A percentile compares a stretch with the other conserved stretches of the same genome.
phyloP scores from a whole-genome alignment of 116 monocot species.

The Iris pallida region DNA sequence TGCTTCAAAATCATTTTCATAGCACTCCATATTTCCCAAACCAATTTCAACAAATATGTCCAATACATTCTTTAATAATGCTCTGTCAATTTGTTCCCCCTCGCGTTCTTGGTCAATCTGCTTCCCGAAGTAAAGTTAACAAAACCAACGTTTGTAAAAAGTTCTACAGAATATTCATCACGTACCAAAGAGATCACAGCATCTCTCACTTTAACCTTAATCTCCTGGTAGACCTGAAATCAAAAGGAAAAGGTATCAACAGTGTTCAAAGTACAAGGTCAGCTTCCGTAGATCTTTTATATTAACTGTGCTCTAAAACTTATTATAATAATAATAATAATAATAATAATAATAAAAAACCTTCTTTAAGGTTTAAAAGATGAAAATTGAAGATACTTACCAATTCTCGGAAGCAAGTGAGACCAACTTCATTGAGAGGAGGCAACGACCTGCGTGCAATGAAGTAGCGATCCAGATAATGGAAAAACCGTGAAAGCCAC shows the following conservation, averaged over 20 bases:
- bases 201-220: slow-evolving; percentile 56
- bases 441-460: slow-evolving; percentile 57
- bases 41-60: slow-evolving; percentile 85
- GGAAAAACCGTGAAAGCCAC: slow-evolving; percentile 46
- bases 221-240: slow-evolving; percentile 50
- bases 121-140: slow-evolving; percentile 12
- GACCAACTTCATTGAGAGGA: slow-evolving; percentile 65
- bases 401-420: slow-evolving; percentile 51
- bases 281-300: too few species aligned
- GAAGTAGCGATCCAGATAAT: slow-evolving; percentile 48
- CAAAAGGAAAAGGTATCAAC: background rate
- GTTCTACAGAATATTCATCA: background rate
- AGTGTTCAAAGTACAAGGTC: too few species aligned
- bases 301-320: too few species aligned
- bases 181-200: slow-evolving; percentile 69
- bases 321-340: too few species aligned
- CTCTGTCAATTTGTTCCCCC: slow-evolving; percentile 70
- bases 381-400: slow-evolving; percentile 22
- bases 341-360: too few species aligned
- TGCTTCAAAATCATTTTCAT: slow-evolving; percentile 71
- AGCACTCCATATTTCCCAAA: slow-evolving; percentile 44
- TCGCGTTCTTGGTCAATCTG: slow-evolving; percentile 82
- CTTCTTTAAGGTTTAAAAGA: background rate
- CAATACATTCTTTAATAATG: slow-evolving; percentile 69
- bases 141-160: background rate